Evolutionary conservation across 106 monocot genomes (phyloP).

Genomic region (Phalaenopsis aphrodite): DNA sequence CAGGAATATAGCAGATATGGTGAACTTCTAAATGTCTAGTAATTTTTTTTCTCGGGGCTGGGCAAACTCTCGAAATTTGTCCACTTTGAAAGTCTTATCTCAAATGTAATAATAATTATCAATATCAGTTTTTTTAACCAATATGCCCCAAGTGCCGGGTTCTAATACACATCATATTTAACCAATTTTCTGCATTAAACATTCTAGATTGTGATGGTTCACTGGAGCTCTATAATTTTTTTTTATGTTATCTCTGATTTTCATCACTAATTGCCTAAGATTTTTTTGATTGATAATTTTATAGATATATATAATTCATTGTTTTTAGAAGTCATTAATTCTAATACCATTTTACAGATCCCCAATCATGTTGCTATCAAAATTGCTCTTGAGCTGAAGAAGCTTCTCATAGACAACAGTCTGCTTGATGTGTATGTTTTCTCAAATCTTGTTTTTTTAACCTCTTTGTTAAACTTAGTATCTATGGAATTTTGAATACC

Average conservation of each 20-base stretch:
- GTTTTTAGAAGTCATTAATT: constrained; percentile 1
- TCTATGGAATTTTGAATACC: background rate
- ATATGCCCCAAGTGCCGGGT: too few relatives aligned
- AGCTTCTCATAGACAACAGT: constrained; percentile 96
- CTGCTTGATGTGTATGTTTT: constrained; percentile 95
- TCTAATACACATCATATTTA: too few relatives aligned
- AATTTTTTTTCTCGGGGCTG: too few relatives aligned
- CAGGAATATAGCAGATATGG: background rate
- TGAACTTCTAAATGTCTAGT: background rate
- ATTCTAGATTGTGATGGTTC: background rate
- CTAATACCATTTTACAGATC: constrained; percentile 45
- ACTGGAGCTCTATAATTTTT: background rate
- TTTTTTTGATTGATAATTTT: constrained; percentile 3
- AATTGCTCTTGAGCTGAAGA: constrained; percentile 96
- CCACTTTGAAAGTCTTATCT: too few relatives aligned
- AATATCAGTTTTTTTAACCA: too few relatives aligned
- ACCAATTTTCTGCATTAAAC: background rate
- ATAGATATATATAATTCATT: background rate
- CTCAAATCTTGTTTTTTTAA: background rate
- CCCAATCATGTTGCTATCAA: constrained; percentile 98
- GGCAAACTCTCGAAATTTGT: too few relatives aligned
- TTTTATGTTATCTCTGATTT: background rate
- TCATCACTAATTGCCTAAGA: background rate
- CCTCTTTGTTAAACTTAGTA: background rate
- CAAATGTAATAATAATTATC: too few relatives aligned